These are phyloP conservation scores for Phlebiopsis gigantea DNA, from an alignment of 768 basidiomycete species.

Conservation along the genomic window DNA sequence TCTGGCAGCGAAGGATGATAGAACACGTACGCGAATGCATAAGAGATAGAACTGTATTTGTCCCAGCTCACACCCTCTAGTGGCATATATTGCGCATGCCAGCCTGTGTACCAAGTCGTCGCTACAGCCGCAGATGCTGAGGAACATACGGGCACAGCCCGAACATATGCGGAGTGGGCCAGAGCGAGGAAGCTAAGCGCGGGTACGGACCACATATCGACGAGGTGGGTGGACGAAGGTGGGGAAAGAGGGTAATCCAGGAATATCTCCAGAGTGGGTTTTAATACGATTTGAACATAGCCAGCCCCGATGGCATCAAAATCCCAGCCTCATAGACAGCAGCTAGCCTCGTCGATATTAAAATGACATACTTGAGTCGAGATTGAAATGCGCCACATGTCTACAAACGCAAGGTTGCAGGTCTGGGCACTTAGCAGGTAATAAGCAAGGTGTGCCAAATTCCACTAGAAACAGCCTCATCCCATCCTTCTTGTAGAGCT, in stretches of 20 bases:
- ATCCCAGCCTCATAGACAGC: neutral
- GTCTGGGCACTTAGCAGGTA: too few relatives aligned
- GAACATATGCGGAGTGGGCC: neutral
- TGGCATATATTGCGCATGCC: constrained; percentile 46
- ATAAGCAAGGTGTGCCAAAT: too few relatives aligned
- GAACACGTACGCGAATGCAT: constrained; percentile 57
- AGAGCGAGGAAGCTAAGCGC: constrained; percentile 1
- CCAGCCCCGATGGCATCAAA: neutral
- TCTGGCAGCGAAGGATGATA: neutral
- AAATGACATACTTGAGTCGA: too few relatives aligned
- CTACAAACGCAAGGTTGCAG: too few relatives aligned
- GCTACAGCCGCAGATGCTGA: constrained; percentile 29
- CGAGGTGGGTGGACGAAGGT: neutral
- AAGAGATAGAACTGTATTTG: constrained; percentile 62
- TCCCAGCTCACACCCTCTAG: constrained; percentile 52
- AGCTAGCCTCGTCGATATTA: too few relatives aligned
- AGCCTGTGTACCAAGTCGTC: constrained; percentile 64
- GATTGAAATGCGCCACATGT: too few relatives aligned
- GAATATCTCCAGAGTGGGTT: neutral
- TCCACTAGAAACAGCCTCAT: too few relatives aligned
- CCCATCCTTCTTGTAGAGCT: too few relatives aligned
- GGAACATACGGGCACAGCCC: constrained; percentile 7
- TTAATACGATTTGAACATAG: neutral
- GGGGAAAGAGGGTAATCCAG: neutral
- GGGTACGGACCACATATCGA: neutral